Evolutionary conservation across 1,284 basidiomycete genomes (phyloP).

Genomic region (Trametes versicolor): DNA sequence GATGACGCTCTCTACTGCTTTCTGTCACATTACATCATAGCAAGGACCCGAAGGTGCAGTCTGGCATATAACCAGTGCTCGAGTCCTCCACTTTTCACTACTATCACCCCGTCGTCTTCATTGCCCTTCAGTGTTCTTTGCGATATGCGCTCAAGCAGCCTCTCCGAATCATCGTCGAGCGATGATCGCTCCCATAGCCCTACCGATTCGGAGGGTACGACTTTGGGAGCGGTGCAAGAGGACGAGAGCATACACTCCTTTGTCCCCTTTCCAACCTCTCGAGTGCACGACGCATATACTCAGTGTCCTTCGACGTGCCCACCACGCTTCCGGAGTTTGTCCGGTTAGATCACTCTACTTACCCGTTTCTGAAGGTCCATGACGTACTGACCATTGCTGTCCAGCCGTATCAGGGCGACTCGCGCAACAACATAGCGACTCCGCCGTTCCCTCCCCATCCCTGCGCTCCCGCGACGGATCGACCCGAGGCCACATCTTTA

Average conservation of each 20-base stretch:
- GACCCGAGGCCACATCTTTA: slow-evolving; percentile 15
- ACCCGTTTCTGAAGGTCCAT: background rate
- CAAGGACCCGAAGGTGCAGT: background rate
- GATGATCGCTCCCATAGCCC: background rate
- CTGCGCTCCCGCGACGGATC: slow-evolving; percentile 39
- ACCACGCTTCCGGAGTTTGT: slow-evolving; percentile 11
- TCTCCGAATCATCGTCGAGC: slow-evolving; percentile 10
- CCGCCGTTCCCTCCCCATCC: slow-evolving; percentile 36
- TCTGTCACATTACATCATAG: background rate
- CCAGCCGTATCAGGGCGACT: slow-evolving; percentile 33
- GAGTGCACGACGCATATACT: background rate
- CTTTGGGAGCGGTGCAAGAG: slow-evolving; percentile 13
- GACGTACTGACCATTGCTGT: background rate
- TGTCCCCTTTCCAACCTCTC: slow-evolving; percentile 8
- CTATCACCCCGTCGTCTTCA: background rate
- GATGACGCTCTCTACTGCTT: background rate
- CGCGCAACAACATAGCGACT: slow-evolving; percentile 34
- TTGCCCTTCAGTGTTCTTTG: too few species aligned
- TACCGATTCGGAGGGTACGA: background rate
- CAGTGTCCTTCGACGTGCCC: background rate
- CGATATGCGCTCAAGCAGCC: slow-evolving; percentile 7
- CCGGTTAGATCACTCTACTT: slow-evolving; percentile 11
- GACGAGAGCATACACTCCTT: slow-evolving; percentile 19
- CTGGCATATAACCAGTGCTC: background rate
- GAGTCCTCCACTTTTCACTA: too few species aligned